A percentile compares a stretch with the other conserved stretches of the same genome.
Conservation (phyloP, 208 protist species). For the Trypanosoma cruzi region DNA sequence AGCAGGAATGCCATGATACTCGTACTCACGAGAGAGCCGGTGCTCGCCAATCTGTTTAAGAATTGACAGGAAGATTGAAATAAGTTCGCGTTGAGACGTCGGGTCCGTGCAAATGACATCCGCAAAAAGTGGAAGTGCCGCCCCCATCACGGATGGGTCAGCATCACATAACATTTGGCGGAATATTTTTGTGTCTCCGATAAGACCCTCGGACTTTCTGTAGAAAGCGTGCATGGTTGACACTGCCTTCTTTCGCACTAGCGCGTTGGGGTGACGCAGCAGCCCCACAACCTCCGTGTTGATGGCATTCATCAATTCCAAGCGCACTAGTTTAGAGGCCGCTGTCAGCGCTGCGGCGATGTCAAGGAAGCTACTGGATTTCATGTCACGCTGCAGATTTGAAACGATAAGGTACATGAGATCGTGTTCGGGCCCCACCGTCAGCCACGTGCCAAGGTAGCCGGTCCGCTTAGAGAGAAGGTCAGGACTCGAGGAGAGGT, state of each 20-base stretch:
- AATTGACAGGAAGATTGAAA: slow-evolving; percentile 92
- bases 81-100: slow-evolving; percentile 70
- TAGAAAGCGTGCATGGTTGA: slow-evolving; percentile 90
- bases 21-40: slow-evolving; percentile 89
- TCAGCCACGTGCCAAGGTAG: slow-evolving; percentile 92
- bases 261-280: slow-evolving; percentile 48
- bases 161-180: slow-evolving; percentile 91
- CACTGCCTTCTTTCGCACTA: slow-evolving; percentile 95
- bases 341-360: slow-evolving; percentile 91
- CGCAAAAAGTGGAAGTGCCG: slow-evolving; percentile 82
- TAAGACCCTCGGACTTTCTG: slow-evolving; percentile 32
- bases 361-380: slow-evolving; percentile 89
- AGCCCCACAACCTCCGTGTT: slow-evolving; percentile 62
- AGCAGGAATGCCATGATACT: slow-evolving; percentile 96
- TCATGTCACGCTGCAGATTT: slow-evolving; percentile 94
- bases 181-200: slow-evolving; percentile 52
- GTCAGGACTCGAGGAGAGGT: slow-evolving; percentile 87
- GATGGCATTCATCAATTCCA: slow-evolving; percentile 91
- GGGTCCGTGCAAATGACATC: slow-evolving; percentile 57
- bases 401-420: slow-evolving; percentile 95
- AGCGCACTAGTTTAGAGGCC: slow-evolving; percentile 76
- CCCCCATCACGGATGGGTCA: slow-evolving; percentile 97
- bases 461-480: slow-evolving; percentile 83
- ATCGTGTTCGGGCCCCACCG: slow-evolving; percentile 88
- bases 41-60: slow-evolving; percentile 94